Conservation (phyloP, 2,329 filamentous ascomycete genomes). For the Beauveria sp. region DNA sequence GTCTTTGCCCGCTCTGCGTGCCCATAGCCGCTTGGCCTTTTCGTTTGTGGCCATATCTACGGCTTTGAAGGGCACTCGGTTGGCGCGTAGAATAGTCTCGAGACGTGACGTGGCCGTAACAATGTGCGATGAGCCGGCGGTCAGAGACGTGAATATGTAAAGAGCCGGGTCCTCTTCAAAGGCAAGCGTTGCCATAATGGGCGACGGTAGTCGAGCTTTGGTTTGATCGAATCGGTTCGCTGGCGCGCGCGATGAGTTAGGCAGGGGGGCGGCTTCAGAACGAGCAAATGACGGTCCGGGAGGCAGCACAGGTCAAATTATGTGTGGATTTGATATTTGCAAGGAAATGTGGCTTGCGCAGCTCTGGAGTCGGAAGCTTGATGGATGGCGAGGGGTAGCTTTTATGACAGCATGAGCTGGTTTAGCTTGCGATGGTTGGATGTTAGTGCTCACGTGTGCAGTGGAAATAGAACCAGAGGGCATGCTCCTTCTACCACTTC, state of each 20-base stretch:
- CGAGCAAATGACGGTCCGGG: neutral
- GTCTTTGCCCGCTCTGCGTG: constrained; percentile 70
- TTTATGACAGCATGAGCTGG: neutral
- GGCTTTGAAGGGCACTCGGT: constrained; percentile 88
- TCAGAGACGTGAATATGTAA: constrained; percentile 94
- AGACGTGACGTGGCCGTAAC: constrained; percentile 92
- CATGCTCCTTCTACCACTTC: no score
- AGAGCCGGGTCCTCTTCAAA: constrained; percentile 61
- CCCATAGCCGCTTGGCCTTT: constrained; percentile 82
- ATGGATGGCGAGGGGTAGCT: constrained; percentile 7
- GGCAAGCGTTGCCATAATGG: constrained; percentile 27
- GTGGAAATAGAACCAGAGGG: no score
- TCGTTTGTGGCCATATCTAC: constrained; percentile 88
- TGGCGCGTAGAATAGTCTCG: constrained; percentile 92
- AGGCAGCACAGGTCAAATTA: neutral
- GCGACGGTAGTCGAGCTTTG: neutral
- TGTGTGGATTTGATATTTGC: neutral
- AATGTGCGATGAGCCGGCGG: constrained; percentile 90
- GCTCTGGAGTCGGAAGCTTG: neutral
- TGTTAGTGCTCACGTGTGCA: no score
- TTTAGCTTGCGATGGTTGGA: no score
- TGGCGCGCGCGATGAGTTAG: neutral
- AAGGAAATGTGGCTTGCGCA: neutral
- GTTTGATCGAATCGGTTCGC: neutral
- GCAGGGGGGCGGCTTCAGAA: neutral